Base-by-base conservation (phyloP, 805 yeast species). In the Starmerella sirachaensis region DNA sequence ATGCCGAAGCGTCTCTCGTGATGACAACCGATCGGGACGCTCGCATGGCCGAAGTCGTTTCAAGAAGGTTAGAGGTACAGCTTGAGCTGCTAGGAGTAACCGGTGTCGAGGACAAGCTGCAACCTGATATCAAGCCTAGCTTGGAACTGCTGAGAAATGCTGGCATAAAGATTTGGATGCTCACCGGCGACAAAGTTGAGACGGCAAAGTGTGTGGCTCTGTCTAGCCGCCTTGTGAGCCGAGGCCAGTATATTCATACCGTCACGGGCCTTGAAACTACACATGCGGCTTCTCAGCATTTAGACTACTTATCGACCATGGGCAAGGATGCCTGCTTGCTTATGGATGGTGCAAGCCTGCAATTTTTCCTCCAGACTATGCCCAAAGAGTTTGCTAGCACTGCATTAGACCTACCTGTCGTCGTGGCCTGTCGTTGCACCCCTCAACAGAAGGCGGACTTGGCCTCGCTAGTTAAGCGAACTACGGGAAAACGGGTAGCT, bases 391-490 rank as follows among this genome's bases (percentile, higher is more conserved):
- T 91, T 55, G 82, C 86, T 43, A 73, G 71, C 12, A 68, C 78
- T 34, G 94, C 78, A 2, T 74, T 86, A 18, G 65, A 67, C 37
- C 66, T 93, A 19, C 96, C 98, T 0, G 80, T 93, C 1, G 97
- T 93, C n/a, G 75, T 91, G 53, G 97, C 98, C 0, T 91, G 98
- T 57, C 79, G 99, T 48, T 91, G 99, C 61, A 78, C 96, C 0
- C 99, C 99, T 0, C 97, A 93, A 59, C 99, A 91, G 54, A 91
- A 91, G 57, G 97, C 97, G 0, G 97, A 91, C 55, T 81, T 93
- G 38, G 96, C 97, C 0, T 51, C 72, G 18, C 63, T 78, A 46
- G 91, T 91, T 46, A 71, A 86, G 52, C 72, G 71, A 42, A 61
- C 72, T 21, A 91, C 97, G 0, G 82, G 83, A 5, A 83, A 82